These are phyloP conservation scores for Candida montana DNA, from an alignment of 805 yeast species.

Conservation along the genomic window DNA sequence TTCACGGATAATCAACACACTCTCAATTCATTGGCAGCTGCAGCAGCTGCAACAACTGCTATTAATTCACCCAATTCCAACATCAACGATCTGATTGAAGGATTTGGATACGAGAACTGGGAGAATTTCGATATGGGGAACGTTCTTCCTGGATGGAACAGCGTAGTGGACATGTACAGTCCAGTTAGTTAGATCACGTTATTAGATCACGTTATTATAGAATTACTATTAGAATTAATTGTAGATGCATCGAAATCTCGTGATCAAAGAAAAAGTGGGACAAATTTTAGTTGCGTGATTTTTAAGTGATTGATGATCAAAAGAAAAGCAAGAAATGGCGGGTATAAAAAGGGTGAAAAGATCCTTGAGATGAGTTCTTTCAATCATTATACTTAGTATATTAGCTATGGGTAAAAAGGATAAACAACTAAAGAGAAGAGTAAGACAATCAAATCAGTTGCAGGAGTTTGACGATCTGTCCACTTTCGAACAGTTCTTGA, in stretches of 20 bases:
- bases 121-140: slow-evolving; percentile 10
- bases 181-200: background rate
- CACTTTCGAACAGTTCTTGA: slow-evolving; percentile 56
- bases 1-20: background rate
- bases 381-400: background rate
- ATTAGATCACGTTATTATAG: too few relatives aligned
- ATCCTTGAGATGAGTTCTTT: background rate
- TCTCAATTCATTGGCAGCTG: too few relatives aligned
- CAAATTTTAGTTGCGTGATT: background rate
- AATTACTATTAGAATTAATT: too few relatives aligned
- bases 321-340: too few relatives aligned
- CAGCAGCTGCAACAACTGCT: background rate
- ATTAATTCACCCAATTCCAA: background rate
- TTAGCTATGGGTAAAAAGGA: slow-evolving; percentile 15
- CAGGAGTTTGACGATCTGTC: slow-evolving; percentile 55
- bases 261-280: background rate
- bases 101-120: slow-evolving; percentile 9
- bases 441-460: slow-evolving; percentile 16
- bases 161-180: slow-evolving; percentile 1
- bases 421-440: slow-evolving; percentile 20
- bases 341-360: background rate
- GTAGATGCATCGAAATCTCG: background rate
- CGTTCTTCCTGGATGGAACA: slow-evolving; percentile 9
- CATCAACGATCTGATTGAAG: slow-evolving; percentile 7
- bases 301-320: background rate